A percentile compares a stretch with the other conserved stretches of the same genome.
Conservation (phyloP, 1,139 yeast genomes). For the Scheffersomyces illinoinensis region DNA sequence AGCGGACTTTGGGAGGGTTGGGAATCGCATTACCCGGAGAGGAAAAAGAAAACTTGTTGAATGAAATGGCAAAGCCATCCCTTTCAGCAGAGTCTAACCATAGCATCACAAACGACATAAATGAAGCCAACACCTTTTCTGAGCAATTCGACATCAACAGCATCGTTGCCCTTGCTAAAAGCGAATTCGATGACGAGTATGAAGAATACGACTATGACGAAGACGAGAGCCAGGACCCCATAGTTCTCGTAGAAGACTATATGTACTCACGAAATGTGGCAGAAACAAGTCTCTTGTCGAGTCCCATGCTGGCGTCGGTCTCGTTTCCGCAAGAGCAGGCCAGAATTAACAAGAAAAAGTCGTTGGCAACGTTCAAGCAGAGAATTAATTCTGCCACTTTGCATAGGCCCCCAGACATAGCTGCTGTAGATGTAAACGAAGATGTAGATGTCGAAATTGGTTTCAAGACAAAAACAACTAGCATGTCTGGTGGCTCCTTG, state of each 20-base stretch:
- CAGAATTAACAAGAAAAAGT: conserved; percentile 29
- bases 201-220: conserved; percentile 20
- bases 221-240: conserved; percentile 45
- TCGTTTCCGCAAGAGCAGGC: conserved; percentile 1
- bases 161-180: conserved; percentile 1
- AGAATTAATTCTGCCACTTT: conserved; percentile 7
- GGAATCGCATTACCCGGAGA: neutral
- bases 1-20: conserved; percentile 2
- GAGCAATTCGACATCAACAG: conserved; percentile 3
- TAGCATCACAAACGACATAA: neutral
- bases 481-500: neutral
- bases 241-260: conserved; percentile 54
- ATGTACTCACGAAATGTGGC: conserved; percentile 16
- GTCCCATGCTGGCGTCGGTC: neutral
- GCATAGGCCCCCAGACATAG: neutral
- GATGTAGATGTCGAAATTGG: neutral
- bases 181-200: conserved; percentile 3
- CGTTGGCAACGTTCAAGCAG: conserved; percentile 43
- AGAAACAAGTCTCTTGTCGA: neutral
- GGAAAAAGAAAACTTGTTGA: neutral
- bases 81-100: neutral
- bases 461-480: neutral
- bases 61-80: neutral
- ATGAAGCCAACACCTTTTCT: neutral
- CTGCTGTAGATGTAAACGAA: neutral